Base-by-base conservation (phyloP, 257 asterid genomes). In the Salvia miltiorrhiza region DNA sequence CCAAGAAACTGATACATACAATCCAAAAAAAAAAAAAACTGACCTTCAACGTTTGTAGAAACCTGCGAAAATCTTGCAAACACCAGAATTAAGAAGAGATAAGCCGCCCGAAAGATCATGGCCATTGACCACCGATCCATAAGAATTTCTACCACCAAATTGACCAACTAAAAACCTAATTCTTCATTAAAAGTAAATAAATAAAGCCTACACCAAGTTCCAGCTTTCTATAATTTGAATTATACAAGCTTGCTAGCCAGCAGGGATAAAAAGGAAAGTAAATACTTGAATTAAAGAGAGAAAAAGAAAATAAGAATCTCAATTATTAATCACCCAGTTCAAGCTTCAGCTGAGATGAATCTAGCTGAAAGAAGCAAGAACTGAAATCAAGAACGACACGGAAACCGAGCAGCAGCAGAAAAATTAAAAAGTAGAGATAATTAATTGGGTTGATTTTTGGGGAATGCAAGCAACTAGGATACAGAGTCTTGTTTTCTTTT, bases 21-120 rank as follows among this genome's bases (percentile, higher is more conserved):
- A 67, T 14, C 66, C 41, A 52, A 40, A 45, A 30, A 17, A 26
- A 0, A 26, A 70, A 50, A 73, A 8, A 69, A 24, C 80, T 16
- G 37, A 94, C 99, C 99, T 94, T 94, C 99, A 44, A 82, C 92
- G 76, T 94, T 94, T 50, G 86, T 73, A 43, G 88, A 83, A 73
- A 85, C 95, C 61, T 62, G 81, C 40, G 74, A 79, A 41, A 86
- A 50, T 77, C 82, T 68, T 6, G 72, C 79, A 60, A 86, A 68
- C 72, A 85, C 65, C 71, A 84, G 76, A 76, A 79, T 48, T 30
- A 82, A 79, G 79, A 75, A 84, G 50, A 85, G 67, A 16, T 79
- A 40, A 43, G 69, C 61, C 23, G 80, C 75, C 69, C 43, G 73
- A 72, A 75, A 73, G 85, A 92, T 81, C 87, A 75, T 63, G 56